Percentiles rank a stretch among this genome's conserved stretches.
phyloP scores from a whole-genome alignment of 1,139 yeast genomes.

The Magnusiomyces suaveolens region DNA sequence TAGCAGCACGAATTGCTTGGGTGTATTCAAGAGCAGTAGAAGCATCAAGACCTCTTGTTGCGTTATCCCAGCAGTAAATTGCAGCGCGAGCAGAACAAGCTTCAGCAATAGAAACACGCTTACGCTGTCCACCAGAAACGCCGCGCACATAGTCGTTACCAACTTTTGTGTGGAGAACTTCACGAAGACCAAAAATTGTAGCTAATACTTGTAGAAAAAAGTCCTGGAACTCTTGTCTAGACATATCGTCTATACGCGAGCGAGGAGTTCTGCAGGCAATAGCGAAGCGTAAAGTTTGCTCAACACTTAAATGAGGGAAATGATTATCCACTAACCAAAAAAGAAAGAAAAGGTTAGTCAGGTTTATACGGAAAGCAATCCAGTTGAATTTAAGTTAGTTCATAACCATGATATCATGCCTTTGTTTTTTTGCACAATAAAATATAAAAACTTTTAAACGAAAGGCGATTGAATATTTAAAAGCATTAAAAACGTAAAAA shows the following conservation, averaged over 20 bases:
- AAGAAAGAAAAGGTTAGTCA: background rate
- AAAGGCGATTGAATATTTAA: too few species aligned
- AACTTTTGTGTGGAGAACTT: constrained; percentile 43
- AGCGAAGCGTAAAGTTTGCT: constrained; percentile 50
- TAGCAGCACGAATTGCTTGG: constrained; percentile 48
- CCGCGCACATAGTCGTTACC: constrained; percentile 52
- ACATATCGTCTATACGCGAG: constrained; percentile 39
- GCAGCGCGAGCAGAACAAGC: constrained; percentile 48
- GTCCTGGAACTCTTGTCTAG: constrained; percentile 40
- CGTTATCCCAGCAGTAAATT: constrained; percentile 59
- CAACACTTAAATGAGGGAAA: constrained; percentile 52
- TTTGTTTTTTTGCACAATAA: too few species aligned
- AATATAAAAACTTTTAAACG: too few species aligned
- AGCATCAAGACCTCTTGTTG: constrained; percentile 62
- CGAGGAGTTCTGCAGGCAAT: constrained; percentile 48
- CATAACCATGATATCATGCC: background rate
- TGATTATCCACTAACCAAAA: constrained; percentile 38
- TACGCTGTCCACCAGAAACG: constrained; percentile 54
- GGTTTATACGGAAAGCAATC: background rate
- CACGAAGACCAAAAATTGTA: constrained; percentile 47
- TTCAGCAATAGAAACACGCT: constrained; percentile 51
- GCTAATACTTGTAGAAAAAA: constrained; percentile 41
- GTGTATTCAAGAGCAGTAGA: constrained; percentile 60
- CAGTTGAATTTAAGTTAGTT: too few species aligned
- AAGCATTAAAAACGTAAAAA: background rate